These are phyloP conservation scores for Elaphomyces granulatus DNA, from an alignment of 495 filamentous ascomycete genomes.

Conservation along the genomic window DNA sequence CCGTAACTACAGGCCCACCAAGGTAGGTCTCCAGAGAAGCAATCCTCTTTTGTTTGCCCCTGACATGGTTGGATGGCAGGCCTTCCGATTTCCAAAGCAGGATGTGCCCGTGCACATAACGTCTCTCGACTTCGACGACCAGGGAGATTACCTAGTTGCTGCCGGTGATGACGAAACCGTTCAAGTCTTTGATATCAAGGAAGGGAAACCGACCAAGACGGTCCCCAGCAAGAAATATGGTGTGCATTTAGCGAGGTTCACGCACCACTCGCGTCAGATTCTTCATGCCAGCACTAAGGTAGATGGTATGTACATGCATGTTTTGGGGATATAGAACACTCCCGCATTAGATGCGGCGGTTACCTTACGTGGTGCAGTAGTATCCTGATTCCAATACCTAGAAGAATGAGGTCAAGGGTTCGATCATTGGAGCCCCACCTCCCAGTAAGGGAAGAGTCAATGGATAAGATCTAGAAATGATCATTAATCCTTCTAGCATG, in stretches of 20 bases:
- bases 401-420: no score
- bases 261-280: slow-evolving; percentile 72
- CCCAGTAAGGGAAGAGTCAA: no score
- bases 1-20: slow-evolving; percentile 31
- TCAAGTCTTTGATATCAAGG: slow-evolving; percentile 83
- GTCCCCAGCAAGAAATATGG: slow-evolving; percentile 88
- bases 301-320: slow-evolving; percentile 37
- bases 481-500: no score
- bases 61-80: slow-evolving; percentile 9
- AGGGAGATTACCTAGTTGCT: slow-evolving; percentile 75
- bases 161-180: slow-evolving; percentile 86
- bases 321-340: neutral
- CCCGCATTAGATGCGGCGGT: neutral
- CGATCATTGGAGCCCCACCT: no score
- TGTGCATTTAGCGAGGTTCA: slow-evolving; percentile 84
- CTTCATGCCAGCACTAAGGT: slow-evolving; percentile 93
- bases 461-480: no score
- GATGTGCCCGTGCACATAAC: slow-evolving; percentile 32
- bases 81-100: slow-evolving; percentile 27
- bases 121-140: slow-evolving; percentile 92
- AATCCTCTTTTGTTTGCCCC: neutral
- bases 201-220: slow-evolving; percentile 72
- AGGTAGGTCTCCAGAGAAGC: slow-evolving; percentile 26
- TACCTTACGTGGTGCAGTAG: no score
- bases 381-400: no score